Evolutionary conservation across 257 asterid species (phyloP), one percentile per base, ranked within the genome.

Genomic region (Solanum etuberosum): DNA sequence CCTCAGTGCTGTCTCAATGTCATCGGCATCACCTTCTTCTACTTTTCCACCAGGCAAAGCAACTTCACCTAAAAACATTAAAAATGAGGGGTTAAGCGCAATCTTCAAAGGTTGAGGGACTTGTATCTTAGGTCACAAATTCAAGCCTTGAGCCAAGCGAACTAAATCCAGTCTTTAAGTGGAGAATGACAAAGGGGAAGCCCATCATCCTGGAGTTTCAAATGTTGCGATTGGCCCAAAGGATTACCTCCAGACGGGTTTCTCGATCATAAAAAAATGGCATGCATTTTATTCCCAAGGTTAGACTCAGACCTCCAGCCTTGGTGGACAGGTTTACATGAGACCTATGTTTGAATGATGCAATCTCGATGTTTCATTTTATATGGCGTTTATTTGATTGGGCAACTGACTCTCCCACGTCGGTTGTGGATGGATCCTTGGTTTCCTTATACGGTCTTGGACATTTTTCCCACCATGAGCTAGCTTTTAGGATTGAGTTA

Each of bases 21-120:
- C 91, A 87, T 86, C 90, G 70, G 87, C 89, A 90, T 95, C 98
- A 8, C 91, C 91, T 40, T 92, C 97, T 72, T 96, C 98, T 85
- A 93, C 91, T 90, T 90, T 96, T 65, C 98, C 98, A 65, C 98
- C 98, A 2, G 98, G 98, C 92, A 96, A 92, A 48, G 96, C 89
- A 88, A 96, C 98, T 90, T 94, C 99, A n/a, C 99, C 98, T 96
- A 83, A 84, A 90, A 88, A 83, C 68, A 87, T 2, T 35, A 35
- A 9, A 72, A 35, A 21, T 21, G 18, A 35, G 1, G 9, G 43
- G 43, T 71, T 31, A 70, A 27, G 40, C 12, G 31, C 38, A 70
- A 70, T 31, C 13, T 11, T 4, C 13, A 71, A 71, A 20, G 48
- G 81, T 73, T 10, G 20, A 73, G 0, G 5, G 5, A 21, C 10